Evolutionary conservation across 2,329 filamentous ascomycete genomes (phyloP).

Genomic region (Dactylonectria macrodidyma): DNA sequence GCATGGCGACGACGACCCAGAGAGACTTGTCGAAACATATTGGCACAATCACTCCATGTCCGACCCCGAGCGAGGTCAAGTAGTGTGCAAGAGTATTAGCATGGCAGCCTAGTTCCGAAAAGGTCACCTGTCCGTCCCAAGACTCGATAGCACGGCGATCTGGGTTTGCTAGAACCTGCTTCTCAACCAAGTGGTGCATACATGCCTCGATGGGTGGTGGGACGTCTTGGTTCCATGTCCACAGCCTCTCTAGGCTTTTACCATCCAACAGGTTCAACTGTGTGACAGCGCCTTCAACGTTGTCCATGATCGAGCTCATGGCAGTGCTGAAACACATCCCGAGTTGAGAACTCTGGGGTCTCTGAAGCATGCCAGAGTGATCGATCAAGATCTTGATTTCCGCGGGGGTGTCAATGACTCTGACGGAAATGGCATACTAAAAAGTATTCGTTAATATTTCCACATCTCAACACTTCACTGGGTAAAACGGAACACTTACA

Average conservation of each 20-base stretch:
- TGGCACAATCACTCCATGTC: constrained; percentile 11
- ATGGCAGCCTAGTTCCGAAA: constrained; percentile 11
- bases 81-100: constrained; percentile 13
- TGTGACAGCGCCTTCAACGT: background rate
- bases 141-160: constrained; percentile 1
- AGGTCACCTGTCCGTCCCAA: constrained; percentile 23
- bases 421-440: constrained; percentile 9
- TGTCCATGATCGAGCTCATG: constrained; percentile 3
- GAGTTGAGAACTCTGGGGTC: constrained; percentile 1
- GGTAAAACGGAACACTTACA: constrained; percentile 1
- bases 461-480: background rate
- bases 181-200: constrained; percentile 3
- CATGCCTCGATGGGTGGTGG: background rate
- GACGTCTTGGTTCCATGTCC: background rate
- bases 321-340: constrained; percentile 1
- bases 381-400: background rate
- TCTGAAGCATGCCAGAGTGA: background rate
- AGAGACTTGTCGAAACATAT: constrained; percentile 23
- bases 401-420: constrained; percentile 3
- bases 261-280: background rate
- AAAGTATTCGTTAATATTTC: background rate
- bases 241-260: background rate
- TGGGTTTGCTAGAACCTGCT: background rate
- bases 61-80: constrained; percentile 6
- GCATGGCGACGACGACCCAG: constrained; percentile 13